These are phyloP conservation scores for Plantago coronopus DNA, from an alignment of 305 asterid species.

Conservation along the genomic window DNA sequence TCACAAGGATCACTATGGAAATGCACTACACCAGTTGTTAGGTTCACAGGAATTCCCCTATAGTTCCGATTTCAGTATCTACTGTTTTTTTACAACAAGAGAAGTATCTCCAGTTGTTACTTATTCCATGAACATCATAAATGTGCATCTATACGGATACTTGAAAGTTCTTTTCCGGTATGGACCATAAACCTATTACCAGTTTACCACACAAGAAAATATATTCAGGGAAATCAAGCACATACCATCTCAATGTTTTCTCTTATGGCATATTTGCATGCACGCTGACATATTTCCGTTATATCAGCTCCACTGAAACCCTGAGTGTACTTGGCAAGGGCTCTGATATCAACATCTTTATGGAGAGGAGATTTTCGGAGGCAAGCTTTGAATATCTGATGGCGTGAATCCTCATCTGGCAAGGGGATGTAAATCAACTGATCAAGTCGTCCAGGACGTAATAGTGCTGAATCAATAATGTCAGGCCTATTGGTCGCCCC, in stretches of 20 bases:
- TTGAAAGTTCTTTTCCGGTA: no score
- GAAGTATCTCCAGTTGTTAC: no score
- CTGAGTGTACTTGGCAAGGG: constrained; percentile 55
- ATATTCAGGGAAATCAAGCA: background rate
- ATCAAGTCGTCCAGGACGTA: constrained; percentile 59
- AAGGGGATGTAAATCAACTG: constrained; percentile 57
- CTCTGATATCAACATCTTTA: constrained; percentile 42
- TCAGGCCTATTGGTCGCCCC: constrained; percentile 62
- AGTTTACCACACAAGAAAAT: no score
- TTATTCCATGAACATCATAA: no score
- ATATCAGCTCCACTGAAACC: constrained; percentile 66
- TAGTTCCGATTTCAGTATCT: no score
- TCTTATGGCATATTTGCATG: constrained; percentile 54
- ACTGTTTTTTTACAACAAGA: no score
- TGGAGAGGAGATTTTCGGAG: constrained; percentile 49
- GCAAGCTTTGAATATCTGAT: constrained; percentile 52
- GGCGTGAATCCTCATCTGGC: constrained; percentile 56
- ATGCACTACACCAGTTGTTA: no score
- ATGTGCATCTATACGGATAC: no score
- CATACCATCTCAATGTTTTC: constrained; percentile 58
- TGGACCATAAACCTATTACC: no score
- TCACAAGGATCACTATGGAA: no score
- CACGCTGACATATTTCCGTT: constrained; percentile 56
- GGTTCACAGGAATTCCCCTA: no score
- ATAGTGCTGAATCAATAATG: constrained; percentile 52